These are phyloP conservation scores for Alternaria arbusti DNA, from an alignment of 2,329 filamentous ascomycete genomes.

Conservation along the genomic window DNA sequence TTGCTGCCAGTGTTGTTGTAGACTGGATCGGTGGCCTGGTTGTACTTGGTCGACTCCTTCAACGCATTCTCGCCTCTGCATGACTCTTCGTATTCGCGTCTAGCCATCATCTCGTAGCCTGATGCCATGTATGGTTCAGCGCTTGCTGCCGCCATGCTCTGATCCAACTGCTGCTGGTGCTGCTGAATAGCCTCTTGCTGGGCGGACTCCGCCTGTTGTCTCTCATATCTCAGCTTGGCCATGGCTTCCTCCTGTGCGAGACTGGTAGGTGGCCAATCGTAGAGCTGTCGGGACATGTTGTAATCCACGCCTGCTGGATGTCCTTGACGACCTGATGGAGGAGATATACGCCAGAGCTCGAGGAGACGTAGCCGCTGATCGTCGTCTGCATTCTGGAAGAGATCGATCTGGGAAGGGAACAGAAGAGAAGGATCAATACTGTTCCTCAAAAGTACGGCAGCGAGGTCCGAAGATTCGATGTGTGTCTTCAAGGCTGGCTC, in stretches of 20 bases:
- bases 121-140: slow-evolving; percentile 84
- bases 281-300: slow-evolving; percentile 48
- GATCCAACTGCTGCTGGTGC: slow-evolving; percentile 37
- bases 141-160: slow-evolving; percentile 34
- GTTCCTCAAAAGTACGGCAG: slow-evolving; percentile 67
- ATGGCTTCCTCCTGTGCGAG: slow-evolving; percentile 62
- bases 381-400: slow-evolving; percentile 77
- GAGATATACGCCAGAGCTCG: slow-evolving; percentile 84
- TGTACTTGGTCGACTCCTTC: slow-evolving; percentile 55
- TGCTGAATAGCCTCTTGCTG: slow-evolving; percentile 38
- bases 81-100: slow-evolving; percentile 67
- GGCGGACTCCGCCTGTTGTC: slow-evolving; percentile 39
- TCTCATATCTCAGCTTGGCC: slow-evolving; percentile 66
- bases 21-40: slow-evolving; percentile 70
- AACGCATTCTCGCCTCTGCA: slow-evolving; percentile 37
- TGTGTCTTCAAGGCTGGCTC: slow-evolving; percentile 41
- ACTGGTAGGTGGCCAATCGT: slow-evolving; percentile 63
- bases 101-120: slow-evolving; percentile 76
- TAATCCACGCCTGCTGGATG: slow-evolving; percentile 53
- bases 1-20: slow-evolving; percentile 56
- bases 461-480: slow-evolving; percentile 51
- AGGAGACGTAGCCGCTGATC: slow-evolving; percentile 77
- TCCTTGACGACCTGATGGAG: slow-evolving; percentile 58
- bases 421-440: slow-evolving; percentile 74
- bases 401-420: slow-evolving; percentile 74